Evolutionary conservation across 1,284 basidiomycete genomes (phyloP).

Genomic region (Trichosporon faecale): DNA sequence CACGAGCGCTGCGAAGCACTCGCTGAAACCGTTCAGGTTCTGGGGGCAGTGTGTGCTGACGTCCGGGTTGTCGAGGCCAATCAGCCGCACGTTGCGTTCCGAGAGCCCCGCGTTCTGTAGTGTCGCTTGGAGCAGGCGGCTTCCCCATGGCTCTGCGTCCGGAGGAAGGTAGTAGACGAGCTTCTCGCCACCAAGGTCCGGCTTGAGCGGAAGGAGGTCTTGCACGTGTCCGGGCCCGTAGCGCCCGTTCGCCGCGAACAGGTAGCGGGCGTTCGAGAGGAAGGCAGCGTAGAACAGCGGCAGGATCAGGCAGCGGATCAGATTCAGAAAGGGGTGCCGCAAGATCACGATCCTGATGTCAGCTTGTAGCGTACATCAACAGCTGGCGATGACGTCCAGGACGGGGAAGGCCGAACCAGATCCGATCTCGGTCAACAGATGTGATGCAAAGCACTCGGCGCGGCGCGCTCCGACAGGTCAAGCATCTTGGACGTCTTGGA

Average conservation of each 20-base stretch:
- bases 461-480: slow-evolving; percentile 25
- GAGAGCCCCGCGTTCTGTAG: slow-evolving; percentile 53
- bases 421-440: not conserved
- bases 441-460: not conserved
- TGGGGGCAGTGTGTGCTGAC: slow-evolving; percentile 64
- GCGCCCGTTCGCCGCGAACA: slow-evolving; percentile 11
- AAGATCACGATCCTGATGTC: slow-evolving; percentile 23
- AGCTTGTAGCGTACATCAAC: slow-evolving; percentile 57
- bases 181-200: slow-evolving; percentile 58
- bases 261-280: slow-evolving; percentile 3
- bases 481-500: no score
- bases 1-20: slow-evolving; percentile 67
- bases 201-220: slow-evolving; percentile 57
- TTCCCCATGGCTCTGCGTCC: slow-evolving; percentile 48
- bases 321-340: slow-evolving; percentile 57
- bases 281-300: slow-evolving; percentile 64
- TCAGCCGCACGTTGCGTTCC: slow-evolving; percentile 55
- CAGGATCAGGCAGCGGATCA: slow-evolving; percentile 64
- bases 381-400: not conserved
- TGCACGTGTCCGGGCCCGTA: slow-evolving; percentile 60
- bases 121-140: slow-evolving; percentile 58
- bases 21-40: slow-evolving; percentile 67
- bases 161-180: slow-evolving; percentile 59
- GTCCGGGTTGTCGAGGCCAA: slow-evolving; percentile 54
- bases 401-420: not conserved